Evolutionary conservation across 768 basidiomycete species (phyloP), one percentile per base, ranked within the genome.

Genomic region (Pholiota conissans): DNA sequence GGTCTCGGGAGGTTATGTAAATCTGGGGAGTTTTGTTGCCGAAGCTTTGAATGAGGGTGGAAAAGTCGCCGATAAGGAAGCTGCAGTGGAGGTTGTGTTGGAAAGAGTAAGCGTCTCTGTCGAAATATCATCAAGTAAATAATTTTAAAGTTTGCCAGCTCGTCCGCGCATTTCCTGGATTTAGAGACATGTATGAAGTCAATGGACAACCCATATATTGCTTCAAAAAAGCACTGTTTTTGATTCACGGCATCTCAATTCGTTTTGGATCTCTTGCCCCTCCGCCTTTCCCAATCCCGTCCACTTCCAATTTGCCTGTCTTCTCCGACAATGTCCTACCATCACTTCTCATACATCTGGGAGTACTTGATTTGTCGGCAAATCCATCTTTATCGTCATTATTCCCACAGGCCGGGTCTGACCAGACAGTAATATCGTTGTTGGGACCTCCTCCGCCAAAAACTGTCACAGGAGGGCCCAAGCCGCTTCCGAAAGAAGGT

Each of bases 191-290:
- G 84, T 77, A 81, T 24, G 56, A 79, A 5, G 83, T 94, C 9
- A 71, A 90, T 40, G 84, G 79, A 29, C 76, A 80, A 70, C 80
- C 84, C n/a, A 78, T 93, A 22, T 95, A 92, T 72, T 84, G 91
- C 67, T 92, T 93, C 80, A 94, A 93, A 72, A 96, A 95, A 67
- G 92, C 90, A 2, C 75, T 96, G 29, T 92, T 93, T 71, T 80
- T 95, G 51, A 76, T 93, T 51, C 84, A 91, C 60, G 86, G 84
- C 24, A 72, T 95, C 50, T 73, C 71, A 24, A 69, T 87, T 42
- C 85, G 90, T 45, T 94, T 94, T 74, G 81, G 82, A 49, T 72
- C 81, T 6, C 67, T 75, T 42, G 71, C 79, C 10, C 75, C 81
- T 3, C 69, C 80, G 18, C 78, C 84, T 11, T 85, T 91, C 64